phyloP scores from a whole-genome alignment of 2,329 filamentous ascomycete species.

The Colletotrichum orbiculare region DNA sequence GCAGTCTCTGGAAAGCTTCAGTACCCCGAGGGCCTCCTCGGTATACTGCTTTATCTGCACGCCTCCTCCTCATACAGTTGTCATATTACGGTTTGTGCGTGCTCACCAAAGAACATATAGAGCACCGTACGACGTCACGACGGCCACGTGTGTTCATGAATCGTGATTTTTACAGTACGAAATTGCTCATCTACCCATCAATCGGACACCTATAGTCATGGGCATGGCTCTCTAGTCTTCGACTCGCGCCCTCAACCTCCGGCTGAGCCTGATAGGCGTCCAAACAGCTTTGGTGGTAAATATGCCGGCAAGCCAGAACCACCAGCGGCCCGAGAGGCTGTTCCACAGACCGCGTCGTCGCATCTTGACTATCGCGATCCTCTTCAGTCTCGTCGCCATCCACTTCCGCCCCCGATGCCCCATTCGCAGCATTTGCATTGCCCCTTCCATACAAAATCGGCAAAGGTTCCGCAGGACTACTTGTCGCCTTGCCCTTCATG shows the following conservation, averaged over 20 bases:
- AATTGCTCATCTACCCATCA: conserved; percentile 55
- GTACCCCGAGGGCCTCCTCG: too few species aligned
- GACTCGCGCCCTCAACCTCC: conserved; percentile 53
- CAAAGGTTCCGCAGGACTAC: conserved; percentile 29
- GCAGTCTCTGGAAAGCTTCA: too few species aligned
- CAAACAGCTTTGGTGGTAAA: conserved; percentile 76
- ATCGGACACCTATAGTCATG: conserved; percentile 67
- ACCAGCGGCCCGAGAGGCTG: conserved; percentile 73
- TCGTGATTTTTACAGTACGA: too few species aligned
- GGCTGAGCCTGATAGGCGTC: conserved; percentile 71
- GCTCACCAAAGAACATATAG: background rate
- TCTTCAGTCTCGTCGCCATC: conserved; percentile 51
- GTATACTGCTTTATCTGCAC: too few species aligned
- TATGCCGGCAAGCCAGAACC: conserved; percentile 76
- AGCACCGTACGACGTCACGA: too few species aligned
- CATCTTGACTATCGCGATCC: conserved; percentile 48
- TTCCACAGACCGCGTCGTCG: conserved; percentile 44
- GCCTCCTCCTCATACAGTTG: too few species aligned
- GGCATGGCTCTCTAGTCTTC: conserved; percentile 55
- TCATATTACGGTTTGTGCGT: too few species aligned
- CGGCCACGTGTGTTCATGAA: conserved; percentile 24
- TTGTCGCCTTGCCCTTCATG: conserved; percentile 54
- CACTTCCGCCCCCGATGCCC: conserved; percentile 46
- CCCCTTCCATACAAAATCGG: conserved; percentile 55
- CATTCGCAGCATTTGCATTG: conserved; percentile 69